A percentile compares a stretch with the other conserved stretches of the same genome.
These are phyloP conservation scores for Cydonia oblonga DNA, from an alignment of 331 rosid genomes.

Conservation along the genomic window DNA sequence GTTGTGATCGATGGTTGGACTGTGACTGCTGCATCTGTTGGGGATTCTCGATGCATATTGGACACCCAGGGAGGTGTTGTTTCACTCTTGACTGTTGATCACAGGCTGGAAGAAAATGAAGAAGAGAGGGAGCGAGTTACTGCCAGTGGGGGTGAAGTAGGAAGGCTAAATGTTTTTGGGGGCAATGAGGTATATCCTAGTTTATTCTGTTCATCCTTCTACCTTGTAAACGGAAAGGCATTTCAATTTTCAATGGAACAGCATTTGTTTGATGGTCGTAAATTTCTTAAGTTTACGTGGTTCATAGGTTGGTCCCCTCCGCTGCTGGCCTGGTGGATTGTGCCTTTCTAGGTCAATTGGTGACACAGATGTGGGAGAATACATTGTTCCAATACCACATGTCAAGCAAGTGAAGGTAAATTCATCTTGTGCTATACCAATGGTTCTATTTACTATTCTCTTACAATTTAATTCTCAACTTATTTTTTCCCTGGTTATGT, in stretches of 20 bases:
- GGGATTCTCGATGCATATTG: constrained; percentile 96
- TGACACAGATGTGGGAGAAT: constrained; percentile 97
- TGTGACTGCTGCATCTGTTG: constrained; percentile 96
- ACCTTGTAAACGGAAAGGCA: not conserved
- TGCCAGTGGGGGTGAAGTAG: constrained; percentile 99
- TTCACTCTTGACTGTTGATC: constrained; percentile 94
- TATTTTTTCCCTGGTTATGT: constrained; percentile 10
- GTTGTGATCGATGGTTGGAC: constrained; percentile 94
- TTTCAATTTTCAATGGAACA: not conserved
- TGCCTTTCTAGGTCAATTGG: constrained; percentile 98
- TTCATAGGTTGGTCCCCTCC: constrained; percentile 89
- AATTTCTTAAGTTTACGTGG: not conserved
- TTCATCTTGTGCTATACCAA: not conserved
- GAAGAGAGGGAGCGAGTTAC: constrained; percentile 98
- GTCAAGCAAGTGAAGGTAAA: constrained; percentile 98
- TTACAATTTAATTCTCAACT: constrained; percentile 5
- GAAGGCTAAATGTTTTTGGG: constrained; percentile 89
- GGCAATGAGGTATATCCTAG: constrained; percentile 63
- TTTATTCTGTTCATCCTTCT: constrained; percentile 11
- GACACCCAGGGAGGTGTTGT: constrained; percentile 94
- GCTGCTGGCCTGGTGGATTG: constrained; percentile 99
- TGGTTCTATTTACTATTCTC: not conserved
- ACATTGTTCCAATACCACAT: constrained; percentile 89
- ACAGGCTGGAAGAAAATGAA: constrained; percentile 88
- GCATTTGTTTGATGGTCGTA: not conserved